Evolutionary conservation across 73 alveolate genomes (phyloP), one percentile per base, ranked within the genome.

Genomic region (Paramecium octaurelia): DNA sequence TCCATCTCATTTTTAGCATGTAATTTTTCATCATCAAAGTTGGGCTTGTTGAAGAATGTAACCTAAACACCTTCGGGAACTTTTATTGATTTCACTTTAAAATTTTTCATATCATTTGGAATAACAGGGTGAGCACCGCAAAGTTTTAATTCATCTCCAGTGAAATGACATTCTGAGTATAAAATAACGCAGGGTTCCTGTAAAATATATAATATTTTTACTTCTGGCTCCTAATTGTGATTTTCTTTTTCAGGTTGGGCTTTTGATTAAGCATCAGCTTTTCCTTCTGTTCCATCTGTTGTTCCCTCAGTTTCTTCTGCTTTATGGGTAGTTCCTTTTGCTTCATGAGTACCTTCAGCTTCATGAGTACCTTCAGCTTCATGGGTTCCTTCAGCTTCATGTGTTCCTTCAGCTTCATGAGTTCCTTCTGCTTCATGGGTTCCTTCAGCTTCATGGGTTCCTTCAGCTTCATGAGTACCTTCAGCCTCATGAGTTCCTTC

Each of bases 1-100:
- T 64, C 84, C 84, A 64, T 64, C 12, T 64, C 84, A 23, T 12
- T 31, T 18, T 64, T 64, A 4, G 84, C 46, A 64, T 64, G 84
- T 18, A 64, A 34, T 64, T 24, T 64, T 34, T 64, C 84, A 64
- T 64, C 84, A 64, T 64, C 84, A 34, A 64, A 64, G 35, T 64
- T 64, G 12, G 84, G 84, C 12, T 64, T 64, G 27, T 64, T 64
- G 14, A 64, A 64, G 50, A 64, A 64, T 64, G 84, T 64, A 12
- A 64, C 84, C 29, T 64, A 64, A 27, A 64, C 84, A 31, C 84
- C 84, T 34, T 64, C 84, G 14, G 84, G 84, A 12, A 64, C 84
- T 6, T 64, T 64, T 1, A 64, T 64, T 27, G 84, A 64, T 34
- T 64, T 64, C 20, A 64, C 84, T 64, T 64, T 64, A 34, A 64